Conservation (phyloP, 495 filamentous ascomycete species). For the Tirmania nivea region DNA sequence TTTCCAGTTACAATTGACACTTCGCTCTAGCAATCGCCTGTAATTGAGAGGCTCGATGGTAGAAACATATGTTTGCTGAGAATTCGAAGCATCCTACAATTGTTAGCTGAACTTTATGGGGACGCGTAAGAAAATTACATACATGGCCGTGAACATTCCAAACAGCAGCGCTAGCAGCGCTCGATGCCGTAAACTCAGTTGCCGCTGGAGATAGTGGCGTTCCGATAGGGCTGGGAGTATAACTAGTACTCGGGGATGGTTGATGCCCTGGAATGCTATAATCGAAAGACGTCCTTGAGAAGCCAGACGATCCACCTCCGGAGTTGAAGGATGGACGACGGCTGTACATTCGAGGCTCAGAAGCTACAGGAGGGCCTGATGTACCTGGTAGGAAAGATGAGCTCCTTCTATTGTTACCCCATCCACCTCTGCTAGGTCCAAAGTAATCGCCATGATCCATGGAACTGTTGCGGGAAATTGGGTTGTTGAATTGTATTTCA, state of each 20-base stretch:
- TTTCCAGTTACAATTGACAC: conserved; percentile 95
- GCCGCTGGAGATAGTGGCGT: conserved; percentile 71
- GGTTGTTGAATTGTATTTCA: conserved; percentile 10
- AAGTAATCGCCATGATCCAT: conserved; percentile 15
- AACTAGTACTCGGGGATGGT: conserved; percentile 31
- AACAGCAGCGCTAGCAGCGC: conserved; percentile 11
- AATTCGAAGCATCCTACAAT: conserved; percentile 24
- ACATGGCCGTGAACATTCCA: conserved; percentile 28
- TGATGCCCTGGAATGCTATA: conserved; percentile 17
- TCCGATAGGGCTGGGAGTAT: conserved; percentile 50
- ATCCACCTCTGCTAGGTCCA: conserved; percentile 11
- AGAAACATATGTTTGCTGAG: conserved; percentile 59
- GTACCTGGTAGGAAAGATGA: conserved; percentile 20
- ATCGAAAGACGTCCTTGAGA: conserved; percentile 1
- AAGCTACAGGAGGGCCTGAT: conserved; percentile 11
- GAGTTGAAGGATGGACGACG: conserved; percentile 19
- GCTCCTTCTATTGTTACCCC: conserved; percentile 9
- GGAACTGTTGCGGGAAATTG: conserved; percentile 8
- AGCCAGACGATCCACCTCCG: conserved; percentile 18
- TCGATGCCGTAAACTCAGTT: conserved; percentile 45
- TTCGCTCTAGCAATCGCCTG: conserved; percentile 81
- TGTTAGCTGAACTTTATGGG: conserved; percentile 2
- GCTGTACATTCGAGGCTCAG: conserved; percentile 20
- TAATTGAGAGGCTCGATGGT: conserved; percentile 93
- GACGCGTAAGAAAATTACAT: conserved; percentile 22